These are phyloP conservation scores for Puccinia polysora DNA, from an alignment of 1,284 basidiomycete species.

Conservation along the genomic window DNA sequence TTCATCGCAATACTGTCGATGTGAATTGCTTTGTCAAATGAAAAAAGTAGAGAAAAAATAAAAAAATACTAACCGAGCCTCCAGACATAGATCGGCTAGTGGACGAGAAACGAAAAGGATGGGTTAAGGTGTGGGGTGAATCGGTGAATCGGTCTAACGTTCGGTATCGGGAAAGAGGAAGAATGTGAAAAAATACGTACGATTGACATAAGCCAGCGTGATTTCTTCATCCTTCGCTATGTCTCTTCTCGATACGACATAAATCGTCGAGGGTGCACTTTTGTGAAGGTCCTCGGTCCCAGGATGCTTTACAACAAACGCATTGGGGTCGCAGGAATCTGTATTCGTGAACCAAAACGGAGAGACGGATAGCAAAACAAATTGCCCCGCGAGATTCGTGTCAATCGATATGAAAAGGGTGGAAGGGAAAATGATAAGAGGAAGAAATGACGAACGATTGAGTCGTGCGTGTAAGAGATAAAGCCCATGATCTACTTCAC, in stretches of 20 bases:
- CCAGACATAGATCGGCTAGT: conserved; percentile 20
- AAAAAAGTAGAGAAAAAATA: not conserved
- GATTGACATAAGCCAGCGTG: conserved; percentile 37
- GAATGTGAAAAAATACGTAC: conserved; percentile 13
- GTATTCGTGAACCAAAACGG: no score
- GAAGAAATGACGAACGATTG: conserved; percentile 32
- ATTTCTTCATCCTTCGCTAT: conserved; percentile 43
- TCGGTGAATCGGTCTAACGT: not conserved
- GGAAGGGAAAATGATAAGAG: not conserved
- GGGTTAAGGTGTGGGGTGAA: not conserved
- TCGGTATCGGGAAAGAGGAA: not conserved
- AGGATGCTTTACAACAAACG: conserved; percentile 23
- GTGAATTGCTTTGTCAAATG: not conserved
- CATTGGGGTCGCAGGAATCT: conserved; percentile 44
- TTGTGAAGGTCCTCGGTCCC: conserved; percentile 40
- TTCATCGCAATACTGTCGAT: no score
- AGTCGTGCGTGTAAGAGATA: conserved; percentile 38
- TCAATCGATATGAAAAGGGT: not conserved
- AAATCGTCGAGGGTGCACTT: conserved; percentile 42
- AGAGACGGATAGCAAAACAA: no score
- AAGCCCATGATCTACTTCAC: conserved; percentile 41
- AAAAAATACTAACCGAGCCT: conserved; percentile 28
- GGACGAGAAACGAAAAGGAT: not conserved
- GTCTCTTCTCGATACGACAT: conserved; percentile 29
- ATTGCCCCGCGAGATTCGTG: no score